Base-by-base conservation (phyloP, 2,329 filamentous ascomycete genomes). In the Incumbomyces lentus region DNA sequence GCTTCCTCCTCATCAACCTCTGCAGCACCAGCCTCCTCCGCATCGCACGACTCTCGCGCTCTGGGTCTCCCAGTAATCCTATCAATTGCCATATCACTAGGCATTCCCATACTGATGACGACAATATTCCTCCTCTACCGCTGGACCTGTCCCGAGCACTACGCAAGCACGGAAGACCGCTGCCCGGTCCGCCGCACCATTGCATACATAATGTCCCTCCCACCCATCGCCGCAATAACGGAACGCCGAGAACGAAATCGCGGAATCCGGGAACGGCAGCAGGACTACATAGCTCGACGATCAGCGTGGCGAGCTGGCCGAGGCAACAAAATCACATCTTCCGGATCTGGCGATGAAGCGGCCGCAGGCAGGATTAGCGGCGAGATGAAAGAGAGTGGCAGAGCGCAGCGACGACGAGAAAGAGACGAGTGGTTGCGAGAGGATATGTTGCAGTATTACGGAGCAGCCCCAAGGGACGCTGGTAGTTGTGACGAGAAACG, bases 391-490 rank as follows among this genome's bases (percentile, higher is more conserved):
- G 19, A n/a, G 16, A 12, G 18, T 11, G 22, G 22, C 22, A 26
- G n/a, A 29, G 17, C 13, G 6, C 12, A 29, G 17, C n/a, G 30
- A n/a, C 6, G 6, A 19, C 22, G n/a, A 13, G 40, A 43, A 22
- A 16, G 19, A 36, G 33, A 44, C 16, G 41, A 44, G 41, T 44
- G 41, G 41, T 14, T 44, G 41, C 17, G 41, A 30, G 22, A 18
- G 33, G 33, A 44, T 13, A 37, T 44, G 33, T 10, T 44, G 10
- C 26, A 42, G 29, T 16, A 33, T 18, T 33, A 42, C 29, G 30
- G 17, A 4, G 2, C 26, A 17, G 30, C 2, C 16, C 17, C 11
- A 12, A 4, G 33, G 33, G 16, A 17, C 4, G 11, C 4, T 4
- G 8, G 22, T 8, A 26, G 8, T 5, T 26, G 22, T 8, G 5